Conservation (phyloP, 140 eudicot species). For the Flaveria floridana region DNA sequence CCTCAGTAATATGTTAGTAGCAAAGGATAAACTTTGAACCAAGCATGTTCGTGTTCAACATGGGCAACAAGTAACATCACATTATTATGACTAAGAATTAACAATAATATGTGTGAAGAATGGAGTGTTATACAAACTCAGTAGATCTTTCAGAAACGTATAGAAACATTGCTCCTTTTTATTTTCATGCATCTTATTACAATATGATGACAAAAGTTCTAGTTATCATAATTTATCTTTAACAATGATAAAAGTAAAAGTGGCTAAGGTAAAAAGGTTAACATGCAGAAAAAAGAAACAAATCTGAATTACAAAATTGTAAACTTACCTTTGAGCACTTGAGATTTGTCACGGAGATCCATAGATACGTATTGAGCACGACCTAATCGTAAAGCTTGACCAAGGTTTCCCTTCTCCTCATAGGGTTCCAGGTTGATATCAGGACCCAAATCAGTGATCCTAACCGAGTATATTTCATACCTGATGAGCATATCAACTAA, state of each 20-base stretch:
- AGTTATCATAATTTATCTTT: neutral
- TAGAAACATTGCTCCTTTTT: neutral
- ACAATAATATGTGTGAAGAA: neutral
- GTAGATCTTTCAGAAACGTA: neutral
- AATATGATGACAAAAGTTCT: neutral
- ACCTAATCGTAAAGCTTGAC: slow-evolving; percentile 59
- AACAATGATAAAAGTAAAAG: neutral
- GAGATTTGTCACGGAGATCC: slow-evolving; percentile 79
- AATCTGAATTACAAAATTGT: neutral
- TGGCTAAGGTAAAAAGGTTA: neutral
- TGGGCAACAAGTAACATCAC: neutral
- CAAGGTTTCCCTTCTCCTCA: slow-evolving; percentile 69
- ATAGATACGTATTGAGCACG: slow-evolving; percentile 70
- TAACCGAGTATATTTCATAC: slow-evolving; percentile 63
- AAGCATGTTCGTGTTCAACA: neutral
- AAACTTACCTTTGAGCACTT: slow-evolving; percentile 65
- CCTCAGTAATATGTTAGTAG: neutral
- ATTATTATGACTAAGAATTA: neutral
- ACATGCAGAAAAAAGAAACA: slow-evolving; percentile 5
- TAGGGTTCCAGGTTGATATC: slow-evolving; percentile 57
- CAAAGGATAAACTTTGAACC: neutral
- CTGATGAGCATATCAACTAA: slow-evolving; percentile 81
- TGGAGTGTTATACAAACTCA: neutral
- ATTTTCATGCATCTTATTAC: neutral
- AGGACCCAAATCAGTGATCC: slow-evolving; percentile 73